phyloP scores from a whole-genome alignment of 768 basidiomycete genomes.

The Termitomyces sp. region DNA sequence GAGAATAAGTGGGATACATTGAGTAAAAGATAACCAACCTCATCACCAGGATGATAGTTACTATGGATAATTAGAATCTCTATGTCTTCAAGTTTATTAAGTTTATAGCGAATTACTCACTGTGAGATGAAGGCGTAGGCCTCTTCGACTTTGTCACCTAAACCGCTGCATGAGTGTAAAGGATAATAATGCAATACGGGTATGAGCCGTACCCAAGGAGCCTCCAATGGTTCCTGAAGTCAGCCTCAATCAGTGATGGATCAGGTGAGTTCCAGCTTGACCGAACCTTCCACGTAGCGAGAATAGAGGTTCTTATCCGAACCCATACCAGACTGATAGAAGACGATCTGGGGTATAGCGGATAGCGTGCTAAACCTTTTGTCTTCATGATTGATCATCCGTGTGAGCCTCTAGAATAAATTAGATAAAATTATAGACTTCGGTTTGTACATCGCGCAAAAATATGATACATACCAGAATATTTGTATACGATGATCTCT shows the following conservation, averaged over 20 bases:
- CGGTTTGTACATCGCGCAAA: neutral
- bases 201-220: conserved; percentile 41
- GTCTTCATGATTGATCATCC: conserved; percentile 47
- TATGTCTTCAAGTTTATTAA: neutral
- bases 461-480: conserved; percentile 35
- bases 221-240: conserved; percentile 55
- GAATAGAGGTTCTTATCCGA: conserved; percentile 54
- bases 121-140: conserved; percentile 79
- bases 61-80: conserved; percentile 24
- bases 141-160: conserved; percentile 71
- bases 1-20: neutral
- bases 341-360: conserved; percentile 55
- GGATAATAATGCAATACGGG: neutral
- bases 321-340: conserved; percentile 58
- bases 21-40: conserved; percentile 31
- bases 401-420: conserved; percentile 40
- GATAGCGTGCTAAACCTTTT: conserved; percentile 23
- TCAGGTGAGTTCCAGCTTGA: neutral
- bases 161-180: neutral
- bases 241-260: neutral
- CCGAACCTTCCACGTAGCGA: conserved; percentile 26
- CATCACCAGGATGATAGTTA: conserved; percentile 68
- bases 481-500: conserved; percentile 49
- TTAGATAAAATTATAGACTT: neutral
- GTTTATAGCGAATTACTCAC: conserved; percentile 32